A percentile compares a stretch with the other conserved stretches of the same genome.
Conservation (phyloP, 176 grass and related monocot genomes). For the Oryza meyeriana region DNA sequence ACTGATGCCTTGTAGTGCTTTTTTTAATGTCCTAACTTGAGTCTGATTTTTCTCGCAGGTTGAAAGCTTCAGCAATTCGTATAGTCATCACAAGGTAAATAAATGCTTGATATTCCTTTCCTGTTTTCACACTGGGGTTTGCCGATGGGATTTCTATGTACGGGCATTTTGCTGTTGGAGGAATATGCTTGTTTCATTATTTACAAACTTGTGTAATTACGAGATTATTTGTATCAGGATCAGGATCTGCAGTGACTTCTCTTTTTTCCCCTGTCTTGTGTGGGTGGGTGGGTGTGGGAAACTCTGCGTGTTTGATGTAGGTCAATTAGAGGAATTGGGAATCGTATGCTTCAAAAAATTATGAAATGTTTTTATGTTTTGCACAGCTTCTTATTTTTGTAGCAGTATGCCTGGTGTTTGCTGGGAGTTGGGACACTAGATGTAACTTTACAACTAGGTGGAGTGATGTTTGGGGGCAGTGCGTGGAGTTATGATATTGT, state of each 20-base stretch:
- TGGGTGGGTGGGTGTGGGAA: no score
- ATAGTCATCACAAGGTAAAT: conserved; percentile 18
- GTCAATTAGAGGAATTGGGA: no score
- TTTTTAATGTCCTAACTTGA: neutral
- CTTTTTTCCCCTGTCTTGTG: no score
- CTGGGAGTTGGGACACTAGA: neutral
- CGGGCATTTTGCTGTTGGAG: neutral
- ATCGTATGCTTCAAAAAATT: neutral
- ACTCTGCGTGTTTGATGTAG: no score
- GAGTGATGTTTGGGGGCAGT: neutral
- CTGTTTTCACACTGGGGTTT: neutral
- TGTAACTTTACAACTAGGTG: neutral
- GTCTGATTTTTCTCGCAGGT: conserved; percentile 24
- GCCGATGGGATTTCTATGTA: neutral
- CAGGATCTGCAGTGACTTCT: no score
- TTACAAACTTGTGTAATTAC: neutral
- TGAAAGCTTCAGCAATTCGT: neutral
- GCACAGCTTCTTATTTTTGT: neutral
- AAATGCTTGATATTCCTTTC: neutral
- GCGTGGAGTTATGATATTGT: neutral
- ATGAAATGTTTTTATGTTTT: neutral
- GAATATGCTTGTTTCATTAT: neutral
- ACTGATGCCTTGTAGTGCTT: neutral
- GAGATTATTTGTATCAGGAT: neutral
- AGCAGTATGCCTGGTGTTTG: neutral